A percentile compares a stretch with the other conserved stretches of the same genome.
Conservation (phyloP, 164 flowering plant genomes). For the Aristolochia californica region DNA sequence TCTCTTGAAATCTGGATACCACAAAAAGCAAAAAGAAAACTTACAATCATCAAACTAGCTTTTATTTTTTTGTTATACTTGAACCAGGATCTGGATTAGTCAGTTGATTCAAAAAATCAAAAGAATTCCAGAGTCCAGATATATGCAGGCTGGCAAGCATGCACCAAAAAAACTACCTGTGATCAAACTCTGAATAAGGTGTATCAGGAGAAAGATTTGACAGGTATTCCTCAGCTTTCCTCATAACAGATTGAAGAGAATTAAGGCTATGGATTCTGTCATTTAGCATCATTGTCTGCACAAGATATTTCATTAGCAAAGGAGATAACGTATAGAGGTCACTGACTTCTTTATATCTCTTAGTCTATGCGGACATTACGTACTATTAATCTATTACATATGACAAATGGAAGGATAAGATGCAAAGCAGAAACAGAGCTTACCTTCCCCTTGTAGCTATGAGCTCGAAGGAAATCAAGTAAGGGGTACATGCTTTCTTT, state of each 20-base stretch:
- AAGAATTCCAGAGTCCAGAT: no score
- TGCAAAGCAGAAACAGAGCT: background rate
- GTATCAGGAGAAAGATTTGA: constrained; percentile 47
- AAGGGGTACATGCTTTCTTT: constrained; percentile 83
- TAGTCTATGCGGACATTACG: no score
- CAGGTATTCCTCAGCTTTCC: constrained; percentile 77
- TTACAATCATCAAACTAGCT: background rate
- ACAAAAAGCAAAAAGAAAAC: background rate
- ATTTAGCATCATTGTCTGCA: constrained; percentile 87
- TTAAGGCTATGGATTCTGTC: constrained; percentile 60
- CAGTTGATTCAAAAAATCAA: no score
- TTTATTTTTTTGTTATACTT: background rate
- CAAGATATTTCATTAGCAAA: background rate
- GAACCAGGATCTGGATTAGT: background rate
- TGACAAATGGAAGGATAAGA: no score
- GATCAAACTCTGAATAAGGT: constrained; percentile 60
- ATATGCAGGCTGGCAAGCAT: background rate
- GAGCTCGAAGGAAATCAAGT: constrained; percentile 62
- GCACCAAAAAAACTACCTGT: constrained; percentile 24
- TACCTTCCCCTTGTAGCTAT: constrained; percentile 78
- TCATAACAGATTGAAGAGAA: constrained; percentile 51
- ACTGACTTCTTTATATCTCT: no score
- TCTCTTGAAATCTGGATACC: constrained; percentile 48
- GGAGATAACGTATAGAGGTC: no score
- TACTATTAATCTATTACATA: no score